phyloP scores from a whole-genome alignment of 306 rosid genomes.

The Datisca glomerata region DNA sequence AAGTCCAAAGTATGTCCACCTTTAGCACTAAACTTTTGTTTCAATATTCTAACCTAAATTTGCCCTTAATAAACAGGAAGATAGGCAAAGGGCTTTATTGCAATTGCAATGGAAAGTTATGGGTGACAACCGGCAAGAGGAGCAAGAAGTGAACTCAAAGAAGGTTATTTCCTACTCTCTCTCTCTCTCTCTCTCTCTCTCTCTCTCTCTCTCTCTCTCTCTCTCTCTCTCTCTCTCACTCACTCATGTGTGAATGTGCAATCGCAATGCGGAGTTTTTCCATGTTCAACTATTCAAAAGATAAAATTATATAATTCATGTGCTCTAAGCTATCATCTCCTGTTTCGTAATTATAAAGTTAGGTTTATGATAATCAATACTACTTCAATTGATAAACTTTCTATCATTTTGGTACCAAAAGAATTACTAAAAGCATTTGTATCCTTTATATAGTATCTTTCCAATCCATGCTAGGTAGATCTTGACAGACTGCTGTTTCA shows the following conservation, averaged over 20 bases:
- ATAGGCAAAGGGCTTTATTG: constrained; percentile 83
- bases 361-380: too few species aligned
- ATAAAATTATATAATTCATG: too few species aligned
- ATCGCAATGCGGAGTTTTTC: too few species aligned
- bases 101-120: constrained; percentile 97
- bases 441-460: too few species aligned
- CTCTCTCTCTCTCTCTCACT: constrained; percentile 15
- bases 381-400: too few species aligned
- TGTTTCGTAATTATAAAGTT: too few species aligned
- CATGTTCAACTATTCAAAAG: too few species aligned
- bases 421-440: too few species aligned
- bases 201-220: constrained; percentile 17
- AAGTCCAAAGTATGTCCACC: constrained; percentile 57
- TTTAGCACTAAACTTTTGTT: constrained; percentile 1
- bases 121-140: constrained; percentile 77
- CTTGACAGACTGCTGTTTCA: too few species aligned
- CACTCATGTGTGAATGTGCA: constrained; percentile 4
- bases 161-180: constrained; percentile 39
- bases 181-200: constrained; percentile 15
- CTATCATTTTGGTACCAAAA: too few species aligned
- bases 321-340: too few species aligned
- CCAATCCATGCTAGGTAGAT: too few species aligned
- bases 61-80: constrained; percentile 51
- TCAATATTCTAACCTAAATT: constrained; percentile 3
- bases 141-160: constrained; percentile 77